Evolutionary conservation across 345 rosid genomes (phyloP).

Genomic region (sweet orange (Citrus sinensis)): DVS_A1.0 CM039169.1:741501-742000

Average conservation of each 20-base stretch:
- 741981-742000: too few relatives aligned
- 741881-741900: too few relatives aligned
- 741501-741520: constrained; percentile 40
- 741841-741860: not conserved
- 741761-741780: constrained; percentile 48
- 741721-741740: constrained; percentile 50
- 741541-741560: constrained; percentile 58
- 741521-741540: constrained; percentile 57
- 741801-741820: not conserved
- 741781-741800: constrained; percentile 28
- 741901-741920: too few relatives aligned
- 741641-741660: constrained; percentile 47
- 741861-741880: not conserved
- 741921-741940: too few relatives aligned
- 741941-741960: too few relatives aligned
- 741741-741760: constrained; percentile 50
- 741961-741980: too few relatives aligned
- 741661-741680: constrained; percentile 50
- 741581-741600: constrained; percentile 40
- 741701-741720: constrained; percentile 67
- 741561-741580: constrained; percentile 39
- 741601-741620: constrained; percentile 40
- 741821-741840: not conserved
- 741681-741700: constrained; percentile 59
- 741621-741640: constrained; percentile 39